Evolutionary conservation across 116 monocot genomes (phyloP).

Genomic region (Thalassia testudinum): DNA sequence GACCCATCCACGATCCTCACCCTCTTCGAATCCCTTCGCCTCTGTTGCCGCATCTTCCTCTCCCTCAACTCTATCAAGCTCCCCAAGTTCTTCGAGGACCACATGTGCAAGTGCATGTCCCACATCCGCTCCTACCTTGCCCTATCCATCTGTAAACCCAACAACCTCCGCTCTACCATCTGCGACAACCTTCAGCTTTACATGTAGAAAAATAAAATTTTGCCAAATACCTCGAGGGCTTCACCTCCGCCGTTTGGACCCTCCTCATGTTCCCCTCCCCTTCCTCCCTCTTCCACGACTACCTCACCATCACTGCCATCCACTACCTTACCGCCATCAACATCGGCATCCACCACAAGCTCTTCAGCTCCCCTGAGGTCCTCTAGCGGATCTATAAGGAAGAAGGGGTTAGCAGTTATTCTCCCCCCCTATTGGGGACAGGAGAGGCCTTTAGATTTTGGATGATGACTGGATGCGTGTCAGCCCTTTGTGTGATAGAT

Average conservation of each 20-base stretch:
- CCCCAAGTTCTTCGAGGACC: constrained; percentile 74
- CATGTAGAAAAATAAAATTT: constrained; percentile 82
- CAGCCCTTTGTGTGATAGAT: no score
- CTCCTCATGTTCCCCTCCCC: constrained; percentile 13
- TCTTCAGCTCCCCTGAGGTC: constrained; percentile 29
- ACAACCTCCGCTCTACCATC: constrained; percentile 40
- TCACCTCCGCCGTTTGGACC: no score
- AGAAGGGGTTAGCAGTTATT: no score
- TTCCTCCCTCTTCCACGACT: constrained; percentile 36
- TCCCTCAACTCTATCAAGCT: constrained; percentile 61
- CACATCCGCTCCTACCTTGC: constrained; percentile 41
- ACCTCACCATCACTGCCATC: constrained; percentile 46
- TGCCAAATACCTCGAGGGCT: constrained; percentile 34
- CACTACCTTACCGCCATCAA: constrained; percentile 51
- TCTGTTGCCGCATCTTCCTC: constrained; percentile 61
- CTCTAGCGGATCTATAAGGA: no score
- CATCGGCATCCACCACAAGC: constrained; percentile 51
- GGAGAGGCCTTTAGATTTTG: no score
- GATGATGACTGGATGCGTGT: no score
- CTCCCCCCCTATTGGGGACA: no score
- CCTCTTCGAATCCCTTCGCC: constrained; percentile 46
- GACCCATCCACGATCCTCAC: constrained; percentile 13
- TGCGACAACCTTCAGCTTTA: constrained; percentile 66
- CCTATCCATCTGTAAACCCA: constrained; percentile 21
- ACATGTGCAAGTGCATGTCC: constrained; percentile 71